Base-by-base conservation (phyloP, 495 filamentous ascomycete genomes). In the Bathelium albidoporum region DNA sequence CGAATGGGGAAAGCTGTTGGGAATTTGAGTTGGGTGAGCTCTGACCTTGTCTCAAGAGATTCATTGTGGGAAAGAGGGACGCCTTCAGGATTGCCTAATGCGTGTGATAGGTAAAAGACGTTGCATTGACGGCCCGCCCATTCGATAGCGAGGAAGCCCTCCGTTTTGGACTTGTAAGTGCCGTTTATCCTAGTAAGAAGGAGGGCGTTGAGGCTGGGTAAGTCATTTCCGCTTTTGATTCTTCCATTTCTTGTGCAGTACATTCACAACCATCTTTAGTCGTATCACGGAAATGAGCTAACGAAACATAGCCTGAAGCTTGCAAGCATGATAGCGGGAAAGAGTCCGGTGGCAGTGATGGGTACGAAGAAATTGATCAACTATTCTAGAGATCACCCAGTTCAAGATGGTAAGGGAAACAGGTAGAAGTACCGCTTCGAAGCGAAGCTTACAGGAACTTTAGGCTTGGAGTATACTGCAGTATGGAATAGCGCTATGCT, bases 341-440 rank as follows among this genome's bases (percentile, higher is more conserved):
- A 97, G 82, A 95, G 89, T 69, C 94, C 94, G 0, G 84, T 98
- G 26, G 94, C 91, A 0, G 89, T 95, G 65, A 86, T 93, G 76
- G 89, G 91, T 2, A 97, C 94, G 24, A 98, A 98, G 79, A 88
- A 95, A 74, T 70, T 97, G 59, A 71, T 98, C 73, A 96, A 97
- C 75, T 92, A 85, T 70, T 87, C 85, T 49, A 79, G 91, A 68
- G 93, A 95, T 74, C 82, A 89, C 70, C 77, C 81, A 0, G 85
- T 95, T 12, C 82, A 81, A 60, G 90, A 95, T 69, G 91, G 85
- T 88, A 74, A 64, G 82, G 80, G 39, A 1, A 20, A 2, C 2
- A 7, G 10, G 11, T 26, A 26, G 18, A 5, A 11, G 7, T 32
- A n/a, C 24, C 29, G 11, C 29, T 18, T 18, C 59, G 59, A 53